These are phyloP conservation scores for Neurospora sp. DNA, from an alignment of 495 filamentous ascomycete species.

Conservation along the genomic window DNA sequence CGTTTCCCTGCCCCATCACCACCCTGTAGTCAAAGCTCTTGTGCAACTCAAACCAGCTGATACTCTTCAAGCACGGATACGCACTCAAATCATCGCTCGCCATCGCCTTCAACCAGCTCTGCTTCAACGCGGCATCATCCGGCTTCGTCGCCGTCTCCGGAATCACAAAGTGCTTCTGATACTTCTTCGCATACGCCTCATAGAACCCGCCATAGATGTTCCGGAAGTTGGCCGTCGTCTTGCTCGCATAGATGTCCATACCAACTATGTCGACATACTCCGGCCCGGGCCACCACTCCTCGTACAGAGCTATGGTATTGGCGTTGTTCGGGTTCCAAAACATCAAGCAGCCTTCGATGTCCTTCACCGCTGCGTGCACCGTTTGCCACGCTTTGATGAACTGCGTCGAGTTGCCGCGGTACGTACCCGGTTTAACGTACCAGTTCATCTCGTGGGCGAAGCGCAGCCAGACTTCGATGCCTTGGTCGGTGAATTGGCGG, in stretches of 20 bases:
- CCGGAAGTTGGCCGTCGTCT: constrained; percentile 1
- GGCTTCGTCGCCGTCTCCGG: constrained; percentile 8
- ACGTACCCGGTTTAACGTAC: constrained; percentile 5
- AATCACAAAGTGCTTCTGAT: constrained; percentile 1
- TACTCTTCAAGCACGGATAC: constrained; percentile 6
- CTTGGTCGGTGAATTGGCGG: constrained; percentile 2
- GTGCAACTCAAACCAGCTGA: constrained; percentile 6
- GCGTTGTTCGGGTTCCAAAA: constrained; percentile 8
- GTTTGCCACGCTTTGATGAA: constrained; percentile 7
- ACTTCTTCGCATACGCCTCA: constrained; percentile 3
- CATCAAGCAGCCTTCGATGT: constrained; percentile 1
- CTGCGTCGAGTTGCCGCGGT: constrained; percentile 1
- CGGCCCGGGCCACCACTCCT: constrained; percentile 4
- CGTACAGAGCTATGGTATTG: neutral
- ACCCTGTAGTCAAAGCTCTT: constrained; percentile 7
- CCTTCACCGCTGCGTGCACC: neutral
- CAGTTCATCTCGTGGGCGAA: constrained; percentile 11
- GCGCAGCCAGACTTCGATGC: constrained; percentile 9
- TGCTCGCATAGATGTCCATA: constrained; percentile 5
- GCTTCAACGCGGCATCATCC: neutral
- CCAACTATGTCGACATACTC: constrained; percentile 9
- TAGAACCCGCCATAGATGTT: constrained; percentile 4
- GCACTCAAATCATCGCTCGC: constrained; percentile 1
- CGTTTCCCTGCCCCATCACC: constrained; percentile 2
- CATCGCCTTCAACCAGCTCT: constrained; percentile 5